A percentile compares a stretch with the other conserved stretches of the same genome.
Conservation (phyloP, 805 yeast genomes). For the Candida cerambycidarum region DNA sequence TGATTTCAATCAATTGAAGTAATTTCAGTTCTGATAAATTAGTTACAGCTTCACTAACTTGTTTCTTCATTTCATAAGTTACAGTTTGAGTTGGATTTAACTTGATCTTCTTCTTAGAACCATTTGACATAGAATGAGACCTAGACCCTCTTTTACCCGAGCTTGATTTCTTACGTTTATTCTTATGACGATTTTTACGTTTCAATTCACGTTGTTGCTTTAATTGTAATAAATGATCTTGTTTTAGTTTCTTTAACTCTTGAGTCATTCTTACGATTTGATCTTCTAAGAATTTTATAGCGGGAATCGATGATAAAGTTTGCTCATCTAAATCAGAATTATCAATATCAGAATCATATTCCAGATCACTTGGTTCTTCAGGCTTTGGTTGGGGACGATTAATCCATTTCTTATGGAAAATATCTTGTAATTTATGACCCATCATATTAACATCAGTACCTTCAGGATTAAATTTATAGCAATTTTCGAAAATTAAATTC, state of each 20-base stretch:
- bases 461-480: conserved; percentile 91
- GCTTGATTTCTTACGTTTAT: conserved; percentile 9
- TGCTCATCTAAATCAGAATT: conserved; percentile 57
- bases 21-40: conserved; percentile 76
- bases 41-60: conserved; percentile 81
- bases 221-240: conserved; percentile 67
- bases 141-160: conserved; percentile 11
- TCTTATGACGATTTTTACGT: conserved; percentile 34
- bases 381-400: conserved; percentile 67
- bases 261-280: conserved; percentile 83
- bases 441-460: conserved; percentile 94
- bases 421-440: conserved; percentile 89
- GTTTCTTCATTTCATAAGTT: conserved; percentile 95
- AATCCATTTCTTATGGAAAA: conserved; percentile 85
- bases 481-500: conserved; percentile 79
- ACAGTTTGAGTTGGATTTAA: conserved; percentile 42
- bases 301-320: conserved; percentile 73
- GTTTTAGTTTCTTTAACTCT: conserved; percentile 80
- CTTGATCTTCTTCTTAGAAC: conserved; percentile 19
- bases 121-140: conserved; percentile 18
- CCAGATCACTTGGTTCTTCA: conserved; percentile 30
- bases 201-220: conserved; percentile 61
- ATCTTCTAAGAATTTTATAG: conserved; percentile 83
- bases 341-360: conserved; percentile 53
- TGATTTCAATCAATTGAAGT: conserved; percentile 79